Conservation (phyloP, 83 land plant genomes). For the Thuja plicata region DNA sequence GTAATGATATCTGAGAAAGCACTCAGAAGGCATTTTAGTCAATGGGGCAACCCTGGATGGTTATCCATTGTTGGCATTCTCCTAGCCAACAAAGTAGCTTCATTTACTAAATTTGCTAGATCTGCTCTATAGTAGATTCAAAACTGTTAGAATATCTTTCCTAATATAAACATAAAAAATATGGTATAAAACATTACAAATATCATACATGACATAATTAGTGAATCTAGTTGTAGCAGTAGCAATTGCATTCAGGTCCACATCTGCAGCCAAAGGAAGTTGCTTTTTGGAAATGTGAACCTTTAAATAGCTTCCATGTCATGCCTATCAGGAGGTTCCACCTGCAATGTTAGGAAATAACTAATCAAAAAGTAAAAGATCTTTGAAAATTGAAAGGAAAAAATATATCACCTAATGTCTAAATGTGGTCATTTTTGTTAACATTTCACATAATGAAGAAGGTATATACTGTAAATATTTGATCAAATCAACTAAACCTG, state of each 20-base stretch:
- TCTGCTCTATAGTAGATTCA: slow-evolving; percentile 77
- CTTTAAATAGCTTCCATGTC: slow-evolving; percentile 87
- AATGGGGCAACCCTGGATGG: not conserved
- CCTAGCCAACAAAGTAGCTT: slow-evolving; percentile 84
- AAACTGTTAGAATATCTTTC: not conserved
- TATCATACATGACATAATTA: slow-evolving; percentile 41
- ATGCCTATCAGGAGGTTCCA: slow-evolving; percentile 87
- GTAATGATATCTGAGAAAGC: no score
- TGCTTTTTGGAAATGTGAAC: slow-evolving; percentile 89
- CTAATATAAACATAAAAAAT: not conserved
- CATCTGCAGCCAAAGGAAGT: slow-evolving; percentile 83
- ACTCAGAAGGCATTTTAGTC: no score
- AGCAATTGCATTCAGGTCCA: slow-evolving; percentile 79
- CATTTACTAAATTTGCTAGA: slow-evolving; percentile 93
- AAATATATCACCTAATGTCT: not conserved
- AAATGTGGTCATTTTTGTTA: not conserved
- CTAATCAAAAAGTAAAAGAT: not conserved
- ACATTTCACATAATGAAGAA: not conserved
- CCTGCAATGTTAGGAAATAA: slow-evolving; percentile 48
- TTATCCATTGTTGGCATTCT: slow-evolving; percentile 12
- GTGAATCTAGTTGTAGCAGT: slow-evolving; percentile 92
- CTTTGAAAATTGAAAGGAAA: not conserved
- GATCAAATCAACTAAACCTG: slow-evolving; percentile 99
- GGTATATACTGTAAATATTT: slow-evolving; percentile 79
- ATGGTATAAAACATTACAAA: not conserved